phyloP scores from a whole-genome alignment of 495 filamentous ascomycete genomes.

The Neurospora sp. region DNA sequence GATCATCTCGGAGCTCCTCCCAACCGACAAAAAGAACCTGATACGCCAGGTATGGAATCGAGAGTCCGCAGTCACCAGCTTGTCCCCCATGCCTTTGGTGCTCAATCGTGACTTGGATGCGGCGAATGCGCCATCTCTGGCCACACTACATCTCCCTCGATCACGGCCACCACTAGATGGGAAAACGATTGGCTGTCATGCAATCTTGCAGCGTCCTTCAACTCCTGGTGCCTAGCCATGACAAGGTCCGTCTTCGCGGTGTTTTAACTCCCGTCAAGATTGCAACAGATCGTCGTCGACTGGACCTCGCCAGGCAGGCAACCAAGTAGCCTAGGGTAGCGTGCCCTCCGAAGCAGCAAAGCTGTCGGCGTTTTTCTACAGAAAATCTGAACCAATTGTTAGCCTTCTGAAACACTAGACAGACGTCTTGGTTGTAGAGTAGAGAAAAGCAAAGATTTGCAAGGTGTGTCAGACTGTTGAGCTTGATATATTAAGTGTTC shows the following conservation, averaged over 20 bases:
- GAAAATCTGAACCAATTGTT: not conserved
- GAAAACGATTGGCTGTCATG: not conserved
- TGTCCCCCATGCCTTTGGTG: not conserved
- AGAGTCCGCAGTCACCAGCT: not conserved
- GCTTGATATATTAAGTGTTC: slow-evolving; percentile 45
- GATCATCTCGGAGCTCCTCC: not conserved
- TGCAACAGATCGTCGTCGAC: not conserved
- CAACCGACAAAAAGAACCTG: not conserved
- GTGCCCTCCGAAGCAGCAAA: not conserved
- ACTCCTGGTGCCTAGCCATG: not conserved
- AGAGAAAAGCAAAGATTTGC: slow-evolving; percentile 2
- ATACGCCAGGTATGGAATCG: not conserved
- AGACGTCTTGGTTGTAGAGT: not conserved
- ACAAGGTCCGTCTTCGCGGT: not conserved
- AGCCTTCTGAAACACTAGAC: not conserved
- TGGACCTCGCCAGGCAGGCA: not conserved
- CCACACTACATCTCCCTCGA: not conserved
- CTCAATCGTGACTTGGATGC: not conserved
- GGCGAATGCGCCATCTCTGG: not conserved
- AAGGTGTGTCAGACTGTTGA: slow-evolving; percentile 46
- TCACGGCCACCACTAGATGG: not conserved
- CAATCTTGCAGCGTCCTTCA: not conserved
- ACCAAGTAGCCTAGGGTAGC: not conserved
- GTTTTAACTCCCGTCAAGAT: not conserved
- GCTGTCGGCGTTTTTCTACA: not conserved